phyloP scores from a whole-genome alignment of 371 early-diverging fungal genomes.

The Batrachochytrium dendrobatidis region DNA sequence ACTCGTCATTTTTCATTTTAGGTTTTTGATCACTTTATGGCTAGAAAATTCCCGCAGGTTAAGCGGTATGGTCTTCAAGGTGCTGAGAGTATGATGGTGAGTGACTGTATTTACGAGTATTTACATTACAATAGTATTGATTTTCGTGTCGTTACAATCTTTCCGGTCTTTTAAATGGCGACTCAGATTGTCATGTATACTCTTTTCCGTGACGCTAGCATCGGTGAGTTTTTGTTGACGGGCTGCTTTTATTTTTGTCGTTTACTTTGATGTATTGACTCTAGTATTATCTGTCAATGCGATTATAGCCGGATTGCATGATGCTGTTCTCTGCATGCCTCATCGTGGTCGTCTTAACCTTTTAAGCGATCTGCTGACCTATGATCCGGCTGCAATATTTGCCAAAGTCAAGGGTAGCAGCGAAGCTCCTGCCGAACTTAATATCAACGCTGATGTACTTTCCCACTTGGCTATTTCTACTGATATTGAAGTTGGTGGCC shows the following conservation, averaged over 20 bases:
- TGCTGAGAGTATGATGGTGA: slow-evolving; percentile 90
- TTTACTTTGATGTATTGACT: neutral
- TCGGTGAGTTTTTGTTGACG: slow-evolving; percentile 13
- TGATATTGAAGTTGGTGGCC: slow-evolving; percentile 58
- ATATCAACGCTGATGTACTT: slow-evolving; percentile 80
- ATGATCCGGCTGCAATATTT: slow-evolving; percentile 73
- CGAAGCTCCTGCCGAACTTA: slow-evolving; percentile 70
- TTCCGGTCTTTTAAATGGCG: neutral
- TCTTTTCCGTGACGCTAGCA: slow-evolving; percentile 50
- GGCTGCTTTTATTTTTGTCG: neutral
- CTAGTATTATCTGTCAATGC: neutral
- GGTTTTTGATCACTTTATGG: slow-evolving; percentile 93
- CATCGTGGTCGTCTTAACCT: slow-evolving; percentile 95
- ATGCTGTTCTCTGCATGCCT: slow-evolving; percentile 88
- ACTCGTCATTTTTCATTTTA: slow-evolving; percentile 8
- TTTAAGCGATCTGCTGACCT: slow-evolving; percentile 74
- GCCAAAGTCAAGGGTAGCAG: slow-evolving; percentile 85
- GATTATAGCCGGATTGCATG: slow-evolving; percentile 55
- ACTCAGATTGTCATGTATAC: slow-evolving; percentile 60
- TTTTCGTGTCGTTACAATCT: neutral
- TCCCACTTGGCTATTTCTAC: slow-evolving; percentile 76
- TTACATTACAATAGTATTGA: slow-evolving; percentile 3
- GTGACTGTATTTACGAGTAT: too few species aligned
- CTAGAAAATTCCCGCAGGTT: slow-evolving; percentile 87
- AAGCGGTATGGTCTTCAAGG: slow-evolving; percentile 96